Evolutionary conservation across 1,284 basidiomycete genomes (phyloP).

Genomic region (Naganishia albida): DNA sequence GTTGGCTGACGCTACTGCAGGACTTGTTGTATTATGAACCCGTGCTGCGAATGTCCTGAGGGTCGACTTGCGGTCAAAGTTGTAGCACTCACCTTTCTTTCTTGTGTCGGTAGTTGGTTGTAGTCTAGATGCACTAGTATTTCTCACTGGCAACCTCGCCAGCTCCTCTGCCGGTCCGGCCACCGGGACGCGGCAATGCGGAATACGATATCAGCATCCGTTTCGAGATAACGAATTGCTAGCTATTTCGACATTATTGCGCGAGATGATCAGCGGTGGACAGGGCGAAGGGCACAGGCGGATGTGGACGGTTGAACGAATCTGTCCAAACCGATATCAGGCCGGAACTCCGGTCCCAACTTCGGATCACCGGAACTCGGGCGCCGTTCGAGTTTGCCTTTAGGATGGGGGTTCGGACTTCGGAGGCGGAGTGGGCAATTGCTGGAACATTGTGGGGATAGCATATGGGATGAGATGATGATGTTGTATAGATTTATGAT

Average conservation of each 20-base stretch:
- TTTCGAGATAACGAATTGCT: neutral
- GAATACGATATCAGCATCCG: neutral
- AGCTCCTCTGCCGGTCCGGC: neutral
- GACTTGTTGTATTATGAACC: slow-evolving; percentile 12
- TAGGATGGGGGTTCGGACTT: slow-evolving; percentile 6
- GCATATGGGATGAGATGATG: neutral
- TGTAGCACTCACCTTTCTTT: too few relatives aligned
- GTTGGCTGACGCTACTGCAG: neutral
- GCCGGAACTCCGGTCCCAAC: too few relatives aligned
- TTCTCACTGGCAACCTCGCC: neutral
- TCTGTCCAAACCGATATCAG: too few relatives aligned
- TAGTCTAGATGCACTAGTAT: neutral
- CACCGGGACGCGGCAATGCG: neutral
- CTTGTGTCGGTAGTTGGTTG: neutral
- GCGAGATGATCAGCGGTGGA: neutral
- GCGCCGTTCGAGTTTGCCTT: too few relatives aligned
- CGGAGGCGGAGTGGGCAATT: slow-evolving; percentile 5
- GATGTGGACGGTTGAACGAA: neutral
- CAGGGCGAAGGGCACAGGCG: neutral
- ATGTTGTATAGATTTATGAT: neutral
- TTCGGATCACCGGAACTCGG: too few relatives aligned
- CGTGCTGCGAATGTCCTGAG: slow-evolving; percentile 4
- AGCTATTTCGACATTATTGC: neutral
- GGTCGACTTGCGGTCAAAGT: neutral
- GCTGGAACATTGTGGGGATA: neutral